These are phyloP conservation scores for Cystobasidium ongulense DNA, from an alignment of 768 basidiomycete species.

Conservation along the genomic window DNA sequence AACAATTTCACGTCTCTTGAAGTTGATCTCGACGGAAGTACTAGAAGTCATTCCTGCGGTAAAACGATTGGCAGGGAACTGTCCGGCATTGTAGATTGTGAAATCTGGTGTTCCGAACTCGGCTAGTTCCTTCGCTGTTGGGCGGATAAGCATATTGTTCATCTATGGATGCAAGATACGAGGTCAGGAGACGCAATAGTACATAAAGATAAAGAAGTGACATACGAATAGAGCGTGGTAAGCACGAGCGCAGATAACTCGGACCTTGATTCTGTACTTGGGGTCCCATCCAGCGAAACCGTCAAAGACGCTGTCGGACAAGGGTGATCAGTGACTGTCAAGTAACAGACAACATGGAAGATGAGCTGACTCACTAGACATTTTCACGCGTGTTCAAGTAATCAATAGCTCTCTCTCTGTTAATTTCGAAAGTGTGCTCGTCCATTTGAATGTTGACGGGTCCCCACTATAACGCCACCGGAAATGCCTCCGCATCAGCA, in stretches of 20 bases:
- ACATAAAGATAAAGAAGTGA: background rate
- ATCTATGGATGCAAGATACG: constrained; percentile 26
- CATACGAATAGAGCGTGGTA: constrained; percentile 76
- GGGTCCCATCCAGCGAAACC: constrained; percentile 97
- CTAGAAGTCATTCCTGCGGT: constrained; percentile 99
- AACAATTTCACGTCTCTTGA: constrained; percentile 99
- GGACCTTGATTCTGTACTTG: constrained; percentile 98
- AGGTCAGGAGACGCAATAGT: background rate
- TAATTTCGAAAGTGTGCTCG: constrained; percentile 89
- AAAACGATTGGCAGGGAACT: constrained; percentile 99
- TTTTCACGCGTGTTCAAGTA: constrained; percentile 97
- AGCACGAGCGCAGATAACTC: constrained; percentile 94
- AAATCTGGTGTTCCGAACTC: constrained; percentile 97
- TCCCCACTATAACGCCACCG: constrained; percentile 57
- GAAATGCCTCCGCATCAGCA: background rate
- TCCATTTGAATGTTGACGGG: constrained; percentile 89
- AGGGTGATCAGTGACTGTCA: constrained; percentile 28
- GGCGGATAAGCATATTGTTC: constrained; percentile 76
- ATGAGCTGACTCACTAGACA: constrained; percentile 49
- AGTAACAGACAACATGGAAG: constrained; percentile 37
- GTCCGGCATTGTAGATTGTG: constrained; percentile 97
- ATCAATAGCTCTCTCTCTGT: constrained; percentile 77
- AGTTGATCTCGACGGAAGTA: constrained; percentile 98
- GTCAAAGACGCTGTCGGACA: constrained; percentile 61
- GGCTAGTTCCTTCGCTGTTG: constrained; percentile 84